These are phyloP conservation scores for Penicillium janthinellum DNA, from an alignment of 2,329 filamentous ascomycete genomes.

Conservation along the genomic window DNA sequence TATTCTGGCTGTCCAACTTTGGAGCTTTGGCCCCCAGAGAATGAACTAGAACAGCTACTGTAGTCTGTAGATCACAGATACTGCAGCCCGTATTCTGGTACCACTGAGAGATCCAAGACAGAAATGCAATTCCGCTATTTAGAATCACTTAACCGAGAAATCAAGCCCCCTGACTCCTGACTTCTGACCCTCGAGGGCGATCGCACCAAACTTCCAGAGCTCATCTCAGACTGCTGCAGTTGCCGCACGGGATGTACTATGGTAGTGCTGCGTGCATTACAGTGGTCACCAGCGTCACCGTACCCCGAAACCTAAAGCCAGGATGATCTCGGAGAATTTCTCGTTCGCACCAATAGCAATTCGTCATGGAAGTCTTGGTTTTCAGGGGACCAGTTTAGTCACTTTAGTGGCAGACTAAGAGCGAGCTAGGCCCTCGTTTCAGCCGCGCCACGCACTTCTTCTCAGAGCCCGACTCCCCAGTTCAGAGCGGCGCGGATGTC, in stretches of 20 bases:
- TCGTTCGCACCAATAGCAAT: conserved; percentile 1
- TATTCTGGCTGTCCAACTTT: too few relatives aligned
- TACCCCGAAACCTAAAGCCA: not conserved
- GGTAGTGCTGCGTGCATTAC: too few relatives aligned
- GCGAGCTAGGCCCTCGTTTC: conserved; percentile 12
- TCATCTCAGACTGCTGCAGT: not conserved
- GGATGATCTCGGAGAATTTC: conserved; percentile 22
- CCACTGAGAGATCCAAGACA: not conserved
- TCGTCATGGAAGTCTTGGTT: not conserved
- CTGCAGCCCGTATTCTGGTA: too few relatives aligned
- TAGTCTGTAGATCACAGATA: too few relatives aligned
- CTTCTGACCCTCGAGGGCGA: not conserved
- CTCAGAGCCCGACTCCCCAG: too few relatives aligned
- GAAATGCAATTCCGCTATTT: not conserved
- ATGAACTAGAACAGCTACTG: too few relatives aligned
- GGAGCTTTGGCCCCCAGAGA: too few relatives aligned
- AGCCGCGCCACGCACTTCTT: conserved; percentile 19
- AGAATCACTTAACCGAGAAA: not conserved
- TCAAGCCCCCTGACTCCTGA: not conserved
- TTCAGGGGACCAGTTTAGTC: not conserved
- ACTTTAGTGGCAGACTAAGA: not conserved
- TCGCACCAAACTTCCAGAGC: too few relatives aligned
- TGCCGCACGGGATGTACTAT: too few relatives aligned
- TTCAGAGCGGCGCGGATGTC: conserved; percentile 1
- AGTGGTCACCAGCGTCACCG: not conserved